Conservation (phyloP, 345 rosid species). For the Geranium brycei region DNA sequence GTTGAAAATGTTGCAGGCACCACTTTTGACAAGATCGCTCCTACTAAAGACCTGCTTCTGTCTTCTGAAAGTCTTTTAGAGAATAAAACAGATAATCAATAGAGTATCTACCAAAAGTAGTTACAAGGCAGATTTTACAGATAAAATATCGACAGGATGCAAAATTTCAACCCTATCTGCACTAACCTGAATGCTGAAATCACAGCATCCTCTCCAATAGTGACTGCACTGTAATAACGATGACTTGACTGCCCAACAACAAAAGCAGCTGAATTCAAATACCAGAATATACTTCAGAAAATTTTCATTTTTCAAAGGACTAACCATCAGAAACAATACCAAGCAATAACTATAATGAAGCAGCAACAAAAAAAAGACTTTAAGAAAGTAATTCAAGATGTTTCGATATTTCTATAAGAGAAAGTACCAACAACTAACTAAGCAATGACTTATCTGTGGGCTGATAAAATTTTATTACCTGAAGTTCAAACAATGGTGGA, state of each 20-base stretch:
- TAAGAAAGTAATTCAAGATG: not conserved
- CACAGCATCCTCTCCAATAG: slow-evolving; percentile 90
- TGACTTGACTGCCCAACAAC: slow-evolving; percentile 98
- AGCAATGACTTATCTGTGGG: not conserved
- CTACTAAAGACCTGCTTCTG: slow-evolving; percentile 70
- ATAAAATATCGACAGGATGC: too few species aligned
- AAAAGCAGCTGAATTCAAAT: slow-evolving; percentile 82
- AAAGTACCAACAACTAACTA: not conserved
- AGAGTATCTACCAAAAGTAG: slow-evolving; percentile 1
- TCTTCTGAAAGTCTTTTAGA: slow-evolving; percentile 78
- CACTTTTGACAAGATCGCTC: slow-evolving; percentile 85
- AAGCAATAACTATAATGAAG: not conserved
- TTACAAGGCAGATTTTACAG: not conserved
- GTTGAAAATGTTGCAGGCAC: slow-evolving; percentile 89
- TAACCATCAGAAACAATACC: slow-evolving; percentile 15
- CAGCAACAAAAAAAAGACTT: not conserved
- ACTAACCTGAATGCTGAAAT: slow-evolving; percentile 86
- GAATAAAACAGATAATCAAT: slow-evolving; percentile 8
- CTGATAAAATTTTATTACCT: slow-evolving; percentile 29
- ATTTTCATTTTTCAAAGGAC: slow-evolving; percentile 15
- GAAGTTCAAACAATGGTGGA: slow-evolving; percentile 78
- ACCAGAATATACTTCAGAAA: slow-evolving; percentile 35
- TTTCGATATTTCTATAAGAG: too few species aligned
- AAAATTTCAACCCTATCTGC: too few species aligned
- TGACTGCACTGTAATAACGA: slow-evolving; percentile 77